Evolutionary conservation across 164 flowering plant genomes (phyloP).

Genomic region (Vitis amurensis): DNA sequence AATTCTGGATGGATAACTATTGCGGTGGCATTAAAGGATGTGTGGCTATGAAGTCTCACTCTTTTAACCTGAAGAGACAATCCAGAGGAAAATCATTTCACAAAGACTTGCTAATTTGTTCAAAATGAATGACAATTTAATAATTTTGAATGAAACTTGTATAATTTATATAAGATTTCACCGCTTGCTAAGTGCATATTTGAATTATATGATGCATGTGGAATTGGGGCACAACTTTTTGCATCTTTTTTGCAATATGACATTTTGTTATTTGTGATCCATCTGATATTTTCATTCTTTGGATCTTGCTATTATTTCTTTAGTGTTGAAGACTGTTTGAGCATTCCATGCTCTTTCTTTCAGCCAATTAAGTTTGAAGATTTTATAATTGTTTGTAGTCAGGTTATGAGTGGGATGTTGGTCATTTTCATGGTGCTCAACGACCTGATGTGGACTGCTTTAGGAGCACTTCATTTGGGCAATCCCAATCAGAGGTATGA

Average conservation of each 20-base stretch:
- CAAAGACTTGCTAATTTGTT: not conserved
- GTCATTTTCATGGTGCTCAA: conserved; percentile 81
- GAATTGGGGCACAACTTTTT: not conserved
- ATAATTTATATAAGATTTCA: not conserved
- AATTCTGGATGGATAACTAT: too few species aligned
- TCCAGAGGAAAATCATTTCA: conserved; percentile 1
- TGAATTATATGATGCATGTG: not conserved
- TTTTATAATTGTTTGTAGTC: conserved; percentile 13
- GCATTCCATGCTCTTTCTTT: not conserved
- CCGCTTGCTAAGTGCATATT: not conserved
- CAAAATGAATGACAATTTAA: not conserved
- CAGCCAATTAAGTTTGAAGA: conserved; percentile 7
- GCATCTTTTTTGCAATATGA: not conserved
- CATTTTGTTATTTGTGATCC: not conserved
- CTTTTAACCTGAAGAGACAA: not conserved
- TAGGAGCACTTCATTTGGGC: conserved; percentile 88
- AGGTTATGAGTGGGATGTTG: conserved; percentile 99
- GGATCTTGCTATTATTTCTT: not conserved
- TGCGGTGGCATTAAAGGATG: not conserved
- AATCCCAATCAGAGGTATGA: conserved; percentile 57
- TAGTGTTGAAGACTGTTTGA: not conserved
- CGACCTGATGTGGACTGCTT: conserved; percentile 91
- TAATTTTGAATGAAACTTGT: not conserved
- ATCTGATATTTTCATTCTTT: not conserved
- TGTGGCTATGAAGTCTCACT: not conserved